Percentiles rank a stretch among this genome's conserved stretches.
Conservation (phyloP, 208 protist genomes). For the Trypanosoma avium region DNA sequence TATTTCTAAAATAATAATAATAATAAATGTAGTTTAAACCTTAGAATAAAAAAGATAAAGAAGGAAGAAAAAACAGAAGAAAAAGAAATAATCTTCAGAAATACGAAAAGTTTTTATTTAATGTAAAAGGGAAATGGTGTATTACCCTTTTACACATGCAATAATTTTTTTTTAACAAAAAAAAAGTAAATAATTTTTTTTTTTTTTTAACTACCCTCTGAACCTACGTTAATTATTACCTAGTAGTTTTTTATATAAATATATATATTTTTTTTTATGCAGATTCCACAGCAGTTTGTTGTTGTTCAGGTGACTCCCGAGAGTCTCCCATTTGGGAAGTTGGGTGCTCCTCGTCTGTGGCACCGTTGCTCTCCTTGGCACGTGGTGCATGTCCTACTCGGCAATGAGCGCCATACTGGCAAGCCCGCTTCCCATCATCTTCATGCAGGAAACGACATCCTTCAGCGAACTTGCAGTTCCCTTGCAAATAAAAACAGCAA, state of each 20-base stretch:
- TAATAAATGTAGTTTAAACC: too few species aligned
- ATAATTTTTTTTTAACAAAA: too few species aligned
- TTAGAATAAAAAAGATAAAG: neutral
- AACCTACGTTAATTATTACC: slow-evolving; percentile 20
- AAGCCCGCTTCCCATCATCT: slow-evolving; percentile 44
- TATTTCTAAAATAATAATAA: too few species aligned
- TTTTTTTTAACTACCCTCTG: slow-evolving; percentile 24
- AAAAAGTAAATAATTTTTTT: slow-evolving; percentile 10
- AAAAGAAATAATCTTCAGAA: neutral
- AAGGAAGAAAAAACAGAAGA: neutral
- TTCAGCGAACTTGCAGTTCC: slow-evolving; percentile 79
- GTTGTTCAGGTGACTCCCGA: slow-evolving; percentile 2
- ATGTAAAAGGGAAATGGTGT: neutral
- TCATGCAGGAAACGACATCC: slow-evolving; percentile 81
- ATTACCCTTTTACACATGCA: neutral
- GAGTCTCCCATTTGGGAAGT: neutral
- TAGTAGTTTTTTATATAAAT: slow-evolving; percentile 18
- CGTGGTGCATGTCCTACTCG: slow-evolving; percentile 34
- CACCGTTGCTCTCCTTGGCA: slow-evolving; percentile 23
- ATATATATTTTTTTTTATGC: slow-evolving; percentile 1
- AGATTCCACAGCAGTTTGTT: slow-evolving; percentile 20
- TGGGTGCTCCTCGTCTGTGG: slow-evolving; percentile 7
- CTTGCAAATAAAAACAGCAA: slow-evolving; percentile 85
- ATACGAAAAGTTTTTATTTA: too few species aligned
- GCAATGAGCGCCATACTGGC: slow-evolving; percentile 77